A percentile compares a stretch with the other conserved stretches of the same genome.
Conservation (phyloP, 2,329 filamentous ascomycete species). For the Exophiala alcalophila region DNA sequence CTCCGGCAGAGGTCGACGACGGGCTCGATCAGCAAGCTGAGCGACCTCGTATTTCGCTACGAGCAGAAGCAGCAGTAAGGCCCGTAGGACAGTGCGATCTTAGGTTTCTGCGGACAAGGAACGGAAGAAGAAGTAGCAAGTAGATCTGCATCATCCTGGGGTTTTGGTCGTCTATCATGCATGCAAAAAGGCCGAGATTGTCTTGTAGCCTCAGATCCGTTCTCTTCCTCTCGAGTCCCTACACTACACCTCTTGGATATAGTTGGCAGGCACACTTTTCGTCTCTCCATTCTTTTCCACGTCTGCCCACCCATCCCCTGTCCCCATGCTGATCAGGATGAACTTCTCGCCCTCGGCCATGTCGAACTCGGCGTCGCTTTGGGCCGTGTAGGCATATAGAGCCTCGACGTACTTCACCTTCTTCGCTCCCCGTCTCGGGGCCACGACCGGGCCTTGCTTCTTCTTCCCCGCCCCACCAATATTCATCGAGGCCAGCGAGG, state of each 20-base stretch:
- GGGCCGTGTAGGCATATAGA: constrained; percentile 84
- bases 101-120: too few relatives aligned
- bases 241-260: constrained; percentile 71
- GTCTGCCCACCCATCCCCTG: constrained; percentile 93
- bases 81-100: too few relatives aligned
- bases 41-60: too few relatives aligned
- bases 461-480: constrained; percentile 49
- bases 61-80: too few relatives aligned
- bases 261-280: constrained; percentile 83
- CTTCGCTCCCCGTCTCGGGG: constrained; percentile 85
- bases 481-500: constrained; percentile 59
- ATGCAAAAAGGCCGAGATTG: too few relatives aligned
- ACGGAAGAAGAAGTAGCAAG: too few relatives aligned
- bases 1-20: too few relatives aligned
- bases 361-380: constrained; percentile 80
- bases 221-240: too few relatives aligned
- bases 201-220: too few relatives aligned
- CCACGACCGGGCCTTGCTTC: constrained; percentile 89
- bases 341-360: constrained; percentile 91
- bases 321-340: constrained; percentile 81
- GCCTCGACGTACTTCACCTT: constrained; percentile 92
- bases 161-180: too few relatives aligned
- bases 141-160: too few relatives aligned
- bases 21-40: too few relatives aligned
- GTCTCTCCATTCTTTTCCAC: constrained; percentile 86